phyloP scores from a whole-genome alignment of 805 yeast genomes.

The Lipomyces yamanashiensis region DNA sequence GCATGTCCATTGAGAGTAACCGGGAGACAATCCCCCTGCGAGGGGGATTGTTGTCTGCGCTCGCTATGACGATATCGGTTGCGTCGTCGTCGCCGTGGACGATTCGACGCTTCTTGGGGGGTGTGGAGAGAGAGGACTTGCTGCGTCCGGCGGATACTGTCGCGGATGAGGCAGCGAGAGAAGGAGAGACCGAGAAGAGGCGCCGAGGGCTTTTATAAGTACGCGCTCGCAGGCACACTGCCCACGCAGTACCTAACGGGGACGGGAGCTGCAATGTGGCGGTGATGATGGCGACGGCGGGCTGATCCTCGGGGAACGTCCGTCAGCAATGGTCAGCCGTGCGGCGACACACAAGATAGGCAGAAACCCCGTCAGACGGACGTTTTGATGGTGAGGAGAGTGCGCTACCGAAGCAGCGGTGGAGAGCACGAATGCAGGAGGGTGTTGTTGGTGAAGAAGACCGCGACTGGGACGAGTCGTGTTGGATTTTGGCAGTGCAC shows the following conservation, averaged over 20 bases:
- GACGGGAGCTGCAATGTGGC: slow-evolving; percentile 5
- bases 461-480: not conserved
- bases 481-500: not conserved
- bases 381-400: not conserved
- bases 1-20: slow-evolving; percentile 40
- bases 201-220: not conserved
- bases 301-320: not conserved
- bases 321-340: slow-evolving; percentile 6
- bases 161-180: not conserved
- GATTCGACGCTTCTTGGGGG: slow-evolving; percentile 5
- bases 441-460: not conserved
- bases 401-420: slow-evolving; percentile 1
- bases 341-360: not conserved
- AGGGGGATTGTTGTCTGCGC: slow-evolving; percentile 8
- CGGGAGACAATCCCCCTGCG: slow-evolving; percentile 25
- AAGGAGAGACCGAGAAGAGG: not conserved
- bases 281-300: not conserved
- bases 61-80: slow-evolving; percentile 12
- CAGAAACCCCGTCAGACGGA: not conserved
- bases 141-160: not conserved
- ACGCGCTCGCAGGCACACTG: slow-evolving; percentile 1
- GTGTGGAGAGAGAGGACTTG: slow-evolving; percentile 8
- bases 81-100: slow-evolving; percentile 14
- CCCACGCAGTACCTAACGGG: not conserved
- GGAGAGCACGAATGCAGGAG: too few species aligned